phyloP scores from a whole-genome alignment of 75 land plant species.

The Adiantum capillusveneris region DNA sequence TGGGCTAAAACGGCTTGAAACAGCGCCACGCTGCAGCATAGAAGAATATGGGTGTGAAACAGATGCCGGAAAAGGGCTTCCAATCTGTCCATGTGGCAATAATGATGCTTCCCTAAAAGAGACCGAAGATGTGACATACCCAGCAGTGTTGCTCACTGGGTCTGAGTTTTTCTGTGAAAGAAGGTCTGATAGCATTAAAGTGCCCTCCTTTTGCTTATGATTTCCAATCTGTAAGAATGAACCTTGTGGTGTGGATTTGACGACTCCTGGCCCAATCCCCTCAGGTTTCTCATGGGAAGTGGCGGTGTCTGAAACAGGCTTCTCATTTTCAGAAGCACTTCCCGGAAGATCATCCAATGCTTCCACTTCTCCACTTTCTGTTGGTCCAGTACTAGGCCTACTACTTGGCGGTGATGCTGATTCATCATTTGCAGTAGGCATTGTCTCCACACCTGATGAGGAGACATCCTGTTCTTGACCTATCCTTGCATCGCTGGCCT shows the following conservation, averaged over 20 bases:
- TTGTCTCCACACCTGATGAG: too few relatives aligned
- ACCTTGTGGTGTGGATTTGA: background rate
- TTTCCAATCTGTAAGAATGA: background rate
- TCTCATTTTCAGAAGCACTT: too few relatives aligned
- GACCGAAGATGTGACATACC: background rate
- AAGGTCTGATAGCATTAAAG: background rate
- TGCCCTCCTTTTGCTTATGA: background rate
- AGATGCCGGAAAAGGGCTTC: constrained; percentile 3
- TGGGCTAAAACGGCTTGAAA: constrained; percentile 8
- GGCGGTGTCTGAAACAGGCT: too few relatives aligned
- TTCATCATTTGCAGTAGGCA: too few relatives aligned
- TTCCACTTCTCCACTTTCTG: too few relatives aligned
- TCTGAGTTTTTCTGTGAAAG: constrained; percentile 2
- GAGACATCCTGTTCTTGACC: too few relatives aligned
- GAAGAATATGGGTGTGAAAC: background rate
- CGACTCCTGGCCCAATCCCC: background rate
- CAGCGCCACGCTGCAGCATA: constrained; percentile 9
- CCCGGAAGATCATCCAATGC: too few relatives aligned
- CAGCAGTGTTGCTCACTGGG: background rate
- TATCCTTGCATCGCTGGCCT: too few relatives aligned
- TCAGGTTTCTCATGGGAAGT: background rate
- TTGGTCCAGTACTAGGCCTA: too few relatives aligned
- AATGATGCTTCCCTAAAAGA: constrained; percentile 10
- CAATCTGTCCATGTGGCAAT: constrained; percentile 8
- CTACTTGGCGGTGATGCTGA: too few relatives aligned